phyloP scores from a whole-genome alignment of 2,329 filamentous ascomycete genomes.

The Thermothelomyces thermophilus region DNA sequence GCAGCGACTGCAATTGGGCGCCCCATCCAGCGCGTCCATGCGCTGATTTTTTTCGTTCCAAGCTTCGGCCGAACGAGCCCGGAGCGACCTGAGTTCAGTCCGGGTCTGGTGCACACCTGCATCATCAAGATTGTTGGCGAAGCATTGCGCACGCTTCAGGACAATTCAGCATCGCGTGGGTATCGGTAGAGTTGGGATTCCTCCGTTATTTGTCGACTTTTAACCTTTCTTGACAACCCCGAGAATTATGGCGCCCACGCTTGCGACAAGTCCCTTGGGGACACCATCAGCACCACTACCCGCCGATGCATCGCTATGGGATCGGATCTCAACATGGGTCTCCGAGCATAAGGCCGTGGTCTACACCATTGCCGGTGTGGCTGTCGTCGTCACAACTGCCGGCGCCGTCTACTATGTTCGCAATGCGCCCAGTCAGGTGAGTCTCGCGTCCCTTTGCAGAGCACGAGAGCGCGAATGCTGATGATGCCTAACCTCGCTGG shows the following conservation, averaged over 20 bases:
- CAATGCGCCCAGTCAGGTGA: conserved; percentile 43
- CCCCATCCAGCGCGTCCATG: conserved; percentile 8
- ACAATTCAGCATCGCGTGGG: conserved; percentile 1
- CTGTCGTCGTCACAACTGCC: conserved; percentile 82
- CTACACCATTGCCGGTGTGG: conserved; percentile 93
- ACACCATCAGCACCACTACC: conserved; percentile 43
- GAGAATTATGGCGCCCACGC: conserved; percentile 33
- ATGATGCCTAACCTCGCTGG: neutral
- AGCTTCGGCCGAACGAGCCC: conserved; percentile 13
- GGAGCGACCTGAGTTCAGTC: neutral
- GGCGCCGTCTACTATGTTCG: conserved; percentile 89
- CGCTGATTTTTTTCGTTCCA: conserved; percentile 23
- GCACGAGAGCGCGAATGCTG: neutral
- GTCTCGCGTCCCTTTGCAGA: conserved; percentile 23
- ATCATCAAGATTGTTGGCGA: conserved; percentile 15
- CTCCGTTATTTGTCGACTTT: conserved; percentile 18
- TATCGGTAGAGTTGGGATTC: conserved; percentile 1
- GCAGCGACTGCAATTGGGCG: conserved; percentile 13
- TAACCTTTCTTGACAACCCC: conserved; percentile 26
- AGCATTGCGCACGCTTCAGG: conserved; percentile 9
- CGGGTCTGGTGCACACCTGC: conserved; percentile 12
- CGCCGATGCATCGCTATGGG: conserved; percentile 69
- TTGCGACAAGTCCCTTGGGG: conserved; percentile 40
- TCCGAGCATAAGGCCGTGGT: conserved; percentile 93
- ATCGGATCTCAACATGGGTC: conserved; percentile 84